A percentile compares a stretch with the other conserved stretches of the same genome.
phyloP scores from a whole-genome alignment of 1,139 yeast species.

The Suhomyces terraborum region DNA sequence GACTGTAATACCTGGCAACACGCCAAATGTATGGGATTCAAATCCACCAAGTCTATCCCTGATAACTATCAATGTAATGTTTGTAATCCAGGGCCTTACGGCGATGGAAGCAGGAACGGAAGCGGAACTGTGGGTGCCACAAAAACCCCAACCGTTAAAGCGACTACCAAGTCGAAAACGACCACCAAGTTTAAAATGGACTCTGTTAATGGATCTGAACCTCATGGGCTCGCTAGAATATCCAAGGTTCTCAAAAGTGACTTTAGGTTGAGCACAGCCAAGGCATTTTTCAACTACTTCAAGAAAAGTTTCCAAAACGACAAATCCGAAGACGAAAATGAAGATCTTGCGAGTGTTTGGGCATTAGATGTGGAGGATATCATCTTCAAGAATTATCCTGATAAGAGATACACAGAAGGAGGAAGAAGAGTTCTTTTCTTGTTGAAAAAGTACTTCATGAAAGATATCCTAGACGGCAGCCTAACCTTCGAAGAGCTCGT shows the following conservation, averaged over 20 bases:
- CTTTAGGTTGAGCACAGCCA: conserved; percentile 39
- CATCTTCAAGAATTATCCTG: conserved; percentile 28
- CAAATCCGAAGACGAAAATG: conserved; percentile 30
- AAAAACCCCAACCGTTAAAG: no score
- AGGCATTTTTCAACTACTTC: conserved; percentile 41
- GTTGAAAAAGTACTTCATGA: conserved; percentile 42
- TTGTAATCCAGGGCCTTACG: conserved; percentile 25
- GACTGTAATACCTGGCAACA: conserved; percentile 86
- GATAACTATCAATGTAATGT: conserved; percentile 35
- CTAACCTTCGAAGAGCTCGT: conserved; percentile 55
- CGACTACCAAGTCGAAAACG: no score
- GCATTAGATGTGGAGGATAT: conserved; percentile 47
- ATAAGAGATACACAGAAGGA: conserved; percentile 42
- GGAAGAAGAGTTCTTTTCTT: conserved; percentile 44
- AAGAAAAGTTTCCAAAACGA: conserved; percentile 47
- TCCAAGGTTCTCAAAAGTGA: conserved; percentile 29
- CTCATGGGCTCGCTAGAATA: conserved; percentile 15
- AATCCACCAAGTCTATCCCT: conserved; percentile 29
- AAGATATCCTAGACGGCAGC: conserved; percentile 50
- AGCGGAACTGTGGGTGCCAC: conserved; percentile 4
- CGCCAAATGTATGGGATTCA: conserved; percentile 65
- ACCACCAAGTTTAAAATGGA: no score
- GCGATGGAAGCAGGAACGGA: conserved; percentile 3
- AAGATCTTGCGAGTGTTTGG: conserved; percentile 37
- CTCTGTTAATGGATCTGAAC: neutral